These are phyloP conservation scores for Pichia membranifaciens DNA, from an alignment of 805 yeast genomes.

Conservation along the genomic window DNA sequence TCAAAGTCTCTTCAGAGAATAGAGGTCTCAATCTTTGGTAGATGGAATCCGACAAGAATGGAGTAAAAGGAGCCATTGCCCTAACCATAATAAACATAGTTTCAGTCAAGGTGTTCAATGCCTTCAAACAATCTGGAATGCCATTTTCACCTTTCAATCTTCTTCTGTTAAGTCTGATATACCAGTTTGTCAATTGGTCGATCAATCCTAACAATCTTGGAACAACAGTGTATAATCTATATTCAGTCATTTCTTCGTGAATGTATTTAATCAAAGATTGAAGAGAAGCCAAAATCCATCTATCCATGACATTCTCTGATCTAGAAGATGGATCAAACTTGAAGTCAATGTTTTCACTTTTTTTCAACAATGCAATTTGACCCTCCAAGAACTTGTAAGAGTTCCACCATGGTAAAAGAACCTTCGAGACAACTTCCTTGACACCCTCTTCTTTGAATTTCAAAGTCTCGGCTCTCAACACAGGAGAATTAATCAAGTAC, in stretches of 20 bases:
- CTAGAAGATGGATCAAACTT: constrained; percentile 57
- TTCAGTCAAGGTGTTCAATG: constrained; percentile 86
- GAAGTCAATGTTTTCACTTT: constrained; percentile 65
- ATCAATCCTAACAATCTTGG: constrained; percentile 84
- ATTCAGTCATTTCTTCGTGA: constrained; percentile 83
- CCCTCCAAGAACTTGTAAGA: constrained; percentile 95
- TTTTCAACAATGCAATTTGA: constrained; percentile 78
- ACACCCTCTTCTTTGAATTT: constrained; percentile 99
- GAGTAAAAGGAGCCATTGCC: constrained; percentile 99
- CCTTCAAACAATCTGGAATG: constrained; percentile 73
- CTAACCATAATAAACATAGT: constrained; percentile 83
- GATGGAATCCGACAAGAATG: constrained; percentile 87
- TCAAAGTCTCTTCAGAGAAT: constrained; percentile 55
- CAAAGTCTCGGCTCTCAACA: constrained; percentile 91
- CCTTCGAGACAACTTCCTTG: constrained; percentile 93
- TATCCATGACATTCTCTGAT: constrained; percentile 91
- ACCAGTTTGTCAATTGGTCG: constrained; percentile 97
- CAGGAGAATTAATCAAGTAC: constrained; percentile 95
- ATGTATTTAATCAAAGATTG: constrained; percentile 85
- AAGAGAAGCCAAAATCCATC: constrained; percentile 93
- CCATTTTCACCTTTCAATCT: constrained; percentile 96
- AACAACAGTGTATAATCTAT: constrained; percentile 92
- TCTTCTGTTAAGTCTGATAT: constrained; percentile 95
- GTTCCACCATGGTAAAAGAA: constrained; percentile 97
- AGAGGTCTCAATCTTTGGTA: constrained; percentile 66